Evolutionary conservation across 2,329 filamentous ascomycete species (phyloP), one percentile per base, ranked within the genome.

Genomic region (Colletotrichum liriopes): DNA sequence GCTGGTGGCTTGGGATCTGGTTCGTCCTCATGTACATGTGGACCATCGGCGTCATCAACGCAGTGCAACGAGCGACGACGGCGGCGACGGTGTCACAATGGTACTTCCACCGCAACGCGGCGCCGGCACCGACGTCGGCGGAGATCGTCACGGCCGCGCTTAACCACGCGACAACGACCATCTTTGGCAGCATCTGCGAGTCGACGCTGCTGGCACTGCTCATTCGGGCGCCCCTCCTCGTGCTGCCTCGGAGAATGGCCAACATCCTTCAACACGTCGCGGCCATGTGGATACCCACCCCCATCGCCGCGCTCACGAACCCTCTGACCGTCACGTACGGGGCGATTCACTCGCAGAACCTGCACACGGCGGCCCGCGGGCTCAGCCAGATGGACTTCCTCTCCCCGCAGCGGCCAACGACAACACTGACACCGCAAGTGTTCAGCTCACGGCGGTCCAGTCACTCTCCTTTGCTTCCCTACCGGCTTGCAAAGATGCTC

Each of bases 41-140:
- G 96, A 96, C 95, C 0, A 86, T 98, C 52, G 93, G 93, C 2
- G 90, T 98, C 69, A 91, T 97, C 79, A 93, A 94, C 69, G 95
- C 94, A 23, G 89, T 98, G 29, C 96, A 99, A 81, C 92, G 96
- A 71, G 92, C 94, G 29, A 96, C 95, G 20, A 98, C 96, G 18
- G 96, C 95, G 32, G 96, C 96, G 14, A 98, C 96, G 0, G 96
- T 98, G 32, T 97, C 94, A 51, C 96, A 99, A 82, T 99, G 96
- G 96, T 99, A 99, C 83, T 99, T 98, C 82, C 96, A 98, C 82
- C 94, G 96, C 74, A 93, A 97, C 77, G 91, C 92, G 5, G 89
- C 92, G 14, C 94, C 96, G 6, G 87, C 92, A 11, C 92, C 95
- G 2, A 91, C 94, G 0, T 95, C 94, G 1, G 87, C 89, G 68